These are phyloP conservation scores for Clavispora carvajalis DNA, from an alignment of 805 yeast genomes.

Conservation along the genomic window DNA sequence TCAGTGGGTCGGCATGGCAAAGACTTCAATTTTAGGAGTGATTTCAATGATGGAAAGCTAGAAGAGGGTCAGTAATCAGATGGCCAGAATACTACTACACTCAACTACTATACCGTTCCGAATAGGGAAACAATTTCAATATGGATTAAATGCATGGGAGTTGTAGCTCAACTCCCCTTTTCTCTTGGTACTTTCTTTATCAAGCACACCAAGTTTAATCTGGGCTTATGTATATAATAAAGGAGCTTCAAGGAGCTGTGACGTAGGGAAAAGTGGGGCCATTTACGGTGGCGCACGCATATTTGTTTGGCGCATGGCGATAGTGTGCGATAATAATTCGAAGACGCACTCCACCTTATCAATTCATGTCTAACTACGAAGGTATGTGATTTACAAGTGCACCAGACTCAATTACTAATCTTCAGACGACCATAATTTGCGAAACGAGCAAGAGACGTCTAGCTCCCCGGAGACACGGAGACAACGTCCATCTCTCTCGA, in stretches of 20 bases:
- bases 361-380: conserved; percentile 39
- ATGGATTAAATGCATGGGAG: conserved; percentile 1
- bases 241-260: neutral
- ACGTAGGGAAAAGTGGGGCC: neutral
- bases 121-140: neutral
- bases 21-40: neutral
- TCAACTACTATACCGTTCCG: too few species aligned
- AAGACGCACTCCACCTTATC: neutral
- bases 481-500: conserved; percentile 26
- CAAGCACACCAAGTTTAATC: neutral
- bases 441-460: conserved; percentile 4
- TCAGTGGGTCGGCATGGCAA: neutral
- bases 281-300: neutral
- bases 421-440: conserved; percentile 36
- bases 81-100: neutral
- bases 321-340: neutral
- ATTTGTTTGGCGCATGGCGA: neutral
- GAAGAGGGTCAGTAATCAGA: conserved; percentile 3
- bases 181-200: neutral
- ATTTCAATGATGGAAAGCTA: neutral
- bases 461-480: conserved; percentile 15
- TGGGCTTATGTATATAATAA: neutral
- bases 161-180: neutral
- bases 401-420: conserved; percentile 8
- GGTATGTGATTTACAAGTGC: conserved; percentile 24